Evolutionary conservation across 2,329 filamentous ascomycete genomes (phyloP).

Genomic region (Helminthosporium solani): DNA sequence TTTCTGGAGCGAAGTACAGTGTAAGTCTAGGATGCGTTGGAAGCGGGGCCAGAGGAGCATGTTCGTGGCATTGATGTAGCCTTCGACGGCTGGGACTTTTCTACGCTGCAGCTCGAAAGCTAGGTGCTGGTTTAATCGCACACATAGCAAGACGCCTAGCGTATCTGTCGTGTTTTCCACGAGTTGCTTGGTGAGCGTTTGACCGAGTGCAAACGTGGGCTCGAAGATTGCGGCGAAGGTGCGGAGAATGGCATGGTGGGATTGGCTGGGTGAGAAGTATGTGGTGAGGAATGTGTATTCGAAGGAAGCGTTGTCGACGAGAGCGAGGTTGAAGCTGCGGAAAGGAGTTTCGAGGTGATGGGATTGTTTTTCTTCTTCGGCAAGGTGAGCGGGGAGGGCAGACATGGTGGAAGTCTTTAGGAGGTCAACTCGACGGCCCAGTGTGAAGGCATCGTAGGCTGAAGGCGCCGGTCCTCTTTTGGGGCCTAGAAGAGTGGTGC

Average conservation of each 20-base stretch:
- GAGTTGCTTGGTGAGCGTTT: slow-evolving; percentile 72
- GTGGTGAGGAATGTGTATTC: slow-evolving; percentile 92
- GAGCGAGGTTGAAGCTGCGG: slow-evolving; percentile 88
- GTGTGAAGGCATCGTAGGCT: slow-evolving; percentile 81
- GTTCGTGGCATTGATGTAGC: slow-evolving; percentile 89
- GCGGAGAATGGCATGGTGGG: slow-evolving; percentile 73
- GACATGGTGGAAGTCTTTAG: slow-evolving; percentile 71
- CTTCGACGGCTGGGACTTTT: slow-evolving; percentile 83
- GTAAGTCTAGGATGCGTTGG: slow-evolving; percentile 88
- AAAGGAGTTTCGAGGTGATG: slow-evolving; percentile 92
- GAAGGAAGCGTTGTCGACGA: slow-evolving; percentile 89
- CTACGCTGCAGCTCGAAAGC: slow-evolving; percentile 92
- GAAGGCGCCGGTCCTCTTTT: slow-evolving; percentile 48
- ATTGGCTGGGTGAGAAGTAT: slow-evolving; percentile 80
- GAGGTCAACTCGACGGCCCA: slow-evolving; percentile 83
- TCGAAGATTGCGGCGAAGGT: slow-evolving; percentile 89
- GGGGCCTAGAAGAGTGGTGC: slow-evolving; percentile 42
- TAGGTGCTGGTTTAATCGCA: slow-evolving; percentile 88
- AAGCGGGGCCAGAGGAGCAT: slow-evolving; percentile 97
- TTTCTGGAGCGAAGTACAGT: slow-evolving; percentile 80
- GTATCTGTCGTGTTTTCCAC: slow-evolving; percentile 78
- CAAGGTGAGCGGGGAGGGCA: slow-evolving; percentile 82
- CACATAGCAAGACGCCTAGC: slow-evolving; percentile 84
- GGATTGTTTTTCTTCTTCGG: slow-evolving; percentile 81
- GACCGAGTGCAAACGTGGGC: slow-evolving; percentile 82